Conservation (phyloP, 2,329 filamentous ascomycete species). For the Cadophora sp. region DNA sequence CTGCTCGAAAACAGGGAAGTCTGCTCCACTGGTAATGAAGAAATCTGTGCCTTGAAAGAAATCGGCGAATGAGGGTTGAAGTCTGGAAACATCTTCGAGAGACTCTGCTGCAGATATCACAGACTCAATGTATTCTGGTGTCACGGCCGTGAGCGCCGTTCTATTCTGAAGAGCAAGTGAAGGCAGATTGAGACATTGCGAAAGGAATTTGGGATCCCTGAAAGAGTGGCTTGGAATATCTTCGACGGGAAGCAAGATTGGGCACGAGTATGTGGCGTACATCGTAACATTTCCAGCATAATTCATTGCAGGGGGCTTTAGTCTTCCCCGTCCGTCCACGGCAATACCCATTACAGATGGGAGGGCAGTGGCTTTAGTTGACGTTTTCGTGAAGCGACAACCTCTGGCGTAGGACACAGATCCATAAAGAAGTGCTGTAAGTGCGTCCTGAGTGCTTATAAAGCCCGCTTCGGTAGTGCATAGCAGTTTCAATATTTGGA, state of each 20-base stretch:
- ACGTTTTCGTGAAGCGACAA: neutral
- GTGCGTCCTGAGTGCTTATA: constrained; percentile 8
- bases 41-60: constrained; percentile 8
- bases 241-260: neutral
- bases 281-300: constrained; percentile 2
- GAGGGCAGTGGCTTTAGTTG: neutral
- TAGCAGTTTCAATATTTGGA: neutral
- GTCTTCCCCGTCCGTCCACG: neutral
- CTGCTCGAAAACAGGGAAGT: constrained; percentile 6
- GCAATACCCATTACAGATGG: constrained; percentile 9
- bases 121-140: neutral
- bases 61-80: constrained; percentile 1
- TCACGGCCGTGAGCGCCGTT: neutral
- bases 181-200: neutral
- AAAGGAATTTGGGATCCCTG: neutral
- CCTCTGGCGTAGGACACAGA: constrained; percentile 4
- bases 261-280: neutral
- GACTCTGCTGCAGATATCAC: neutral
- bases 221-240: neutral
- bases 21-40: constrained; percentile 5
- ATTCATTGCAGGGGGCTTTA: neutral
- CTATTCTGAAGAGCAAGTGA: neutral
- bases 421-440: constrained; percentile 10
- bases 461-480: neutral
- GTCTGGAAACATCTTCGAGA: constrained; percentile 3